Base-by-base conservation (phyloP, 371 early-diverging fungal genomes). In the Rhizopus arrhizus region DNA sequence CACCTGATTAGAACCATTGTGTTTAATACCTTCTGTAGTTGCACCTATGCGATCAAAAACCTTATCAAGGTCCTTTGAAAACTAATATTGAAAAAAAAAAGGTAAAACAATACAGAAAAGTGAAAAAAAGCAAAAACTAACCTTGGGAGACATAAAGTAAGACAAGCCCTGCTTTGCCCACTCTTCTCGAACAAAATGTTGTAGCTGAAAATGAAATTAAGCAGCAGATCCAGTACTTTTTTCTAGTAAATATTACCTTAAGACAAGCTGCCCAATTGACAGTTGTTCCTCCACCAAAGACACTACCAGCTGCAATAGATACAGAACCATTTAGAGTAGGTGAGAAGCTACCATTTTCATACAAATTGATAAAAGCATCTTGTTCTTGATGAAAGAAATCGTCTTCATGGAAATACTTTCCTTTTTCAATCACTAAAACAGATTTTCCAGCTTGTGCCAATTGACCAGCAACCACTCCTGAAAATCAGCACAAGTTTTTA, bases 371-470 rank as follows among this genome's bases (percentile, higher is more conserved):
- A 33, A 74, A 81, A 13, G 76, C 79, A 5, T 58, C 16, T 6
- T 57, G 15, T 59, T 89, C 88, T 42, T 62, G 59, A 12, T 74
- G 64, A 5, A 71, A 61, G 33, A 86, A 58, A 8, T 90, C 86
- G 41, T 62, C 63, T 22, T 79, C 84, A 53, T 77, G 75, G 22
- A 69, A 76, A 62, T 85, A 85, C 15, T 70, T 67, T 16, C 83
- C 87, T 66, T 88, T 88, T 63, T 91, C 92, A 42, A 88, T 70
- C 28, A 91, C 86, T 7, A 91, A 43, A 0, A 91, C 90, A 3
- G 70, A 70, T 53, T 81, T 69, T 1, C 91, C 92, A 2, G 82
- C 83, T 56, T 73, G 54, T 6, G 90, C 66, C 9, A 91, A 74
- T 40, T 85, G 75, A 5, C 85, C 86, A 8, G 91, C 92, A 41